Base-by-base conservation (phyloP, 148 eudicot species). In the Arctostaphylos glauca region DNA sequence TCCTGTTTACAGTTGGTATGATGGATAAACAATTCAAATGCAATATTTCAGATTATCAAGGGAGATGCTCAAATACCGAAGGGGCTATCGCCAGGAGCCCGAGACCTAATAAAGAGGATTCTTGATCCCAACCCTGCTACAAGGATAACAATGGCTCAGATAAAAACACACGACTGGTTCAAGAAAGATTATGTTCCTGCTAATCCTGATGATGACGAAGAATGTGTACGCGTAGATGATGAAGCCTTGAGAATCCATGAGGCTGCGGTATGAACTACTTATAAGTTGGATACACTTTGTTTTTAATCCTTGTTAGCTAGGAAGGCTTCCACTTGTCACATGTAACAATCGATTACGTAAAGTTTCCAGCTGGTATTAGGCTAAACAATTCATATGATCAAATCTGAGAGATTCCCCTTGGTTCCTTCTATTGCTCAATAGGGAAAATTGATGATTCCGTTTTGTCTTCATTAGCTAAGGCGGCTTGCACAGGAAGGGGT, bases 71-170 rank as follows among this genome's bases (percentile, higher is more conserved):
- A 92, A 74, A 93, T 94, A 62, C 99, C 99, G 1, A 93, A 92
- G 83, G 92, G 97, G 95, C 89, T 96, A 10, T 94, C 99, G 43
- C 84, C 92, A 3, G 99, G 93, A 84, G 98, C 94, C 25, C 87
- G 80, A 49, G 89, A 90, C 82, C 84, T 96, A 78, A 88, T 94
- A 83, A 91, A 48, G 88, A 89, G 97, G 88, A 93, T 94, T 77
- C 92, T 96, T 49, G 94, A 96, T 86, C 99, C 99, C 47, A 94
- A 96, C 82, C 99, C 99, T 52, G 83, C 46, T 23, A 92, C 89
- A 46, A 78, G 99, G 71, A 88, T 93, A 84, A 91, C 91, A 49
- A 83, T 93, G 85, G 87, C 89, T 0, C 95, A 96, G 87, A 94
- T 94, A 50, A 96, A 90, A 90, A 86, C 84, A 58, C 85, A 93